Evolutionary conservation across 2,329 filamentous ascomycete genomes (phyloP), one percentile per base, ranked within the genome.

Genomic region (Cercospora berteroae): DNA sequence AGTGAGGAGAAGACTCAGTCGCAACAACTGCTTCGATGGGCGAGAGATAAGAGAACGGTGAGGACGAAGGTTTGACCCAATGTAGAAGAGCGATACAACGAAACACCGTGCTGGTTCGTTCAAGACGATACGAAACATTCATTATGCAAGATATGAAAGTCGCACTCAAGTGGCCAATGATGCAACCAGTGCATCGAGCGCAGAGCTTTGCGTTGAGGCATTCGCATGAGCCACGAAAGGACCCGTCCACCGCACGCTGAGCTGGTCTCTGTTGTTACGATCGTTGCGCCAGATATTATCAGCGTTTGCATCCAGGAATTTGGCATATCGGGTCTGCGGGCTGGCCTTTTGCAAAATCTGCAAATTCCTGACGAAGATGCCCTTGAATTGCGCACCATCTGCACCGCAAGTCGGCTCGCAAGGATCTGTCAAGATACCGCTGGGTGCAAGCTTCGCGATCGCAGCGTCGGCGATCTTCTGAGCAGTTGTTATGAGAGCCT

Each of bases 161-260:
- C 42, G 2, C 44, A 4, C 48, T 63, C 42, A 72, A 5, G 69
- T 72, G 20, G 74, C 69, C 63, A 77, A 61, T 9, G 74, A 70
- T n/a, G 68, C 75, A 18, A 77, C 72, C n/a, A 78, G 36, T 8
- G 71, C 74, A 68, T 78, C 77, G 70, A 77, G 67, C 3, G 74
- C 77, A 20, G 74, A 73, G 63, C 73, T 75, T 55, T 78, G 73
- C 56, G 75, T 77, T 4, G 71, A 72, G 2, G 76, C 77, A 65
- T 75, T 75, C 18, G 72, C 70, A 18, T 70, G 69, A 6, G 64
- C 27, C 2, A 72, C 67, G 61, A 85, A 85, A 0, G 89, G 88
- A 0, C 89, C 89, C 0, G 83, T 81, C 89, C 89, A 92, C n/a
- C 86, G 80, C 1, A 89, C 79, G 20, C 89, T 88, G 13, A 92